Evolutionary conservation across 1,284 basidiomycete species (phyloP).

Genomic region (Irpex sp.): DNA sequence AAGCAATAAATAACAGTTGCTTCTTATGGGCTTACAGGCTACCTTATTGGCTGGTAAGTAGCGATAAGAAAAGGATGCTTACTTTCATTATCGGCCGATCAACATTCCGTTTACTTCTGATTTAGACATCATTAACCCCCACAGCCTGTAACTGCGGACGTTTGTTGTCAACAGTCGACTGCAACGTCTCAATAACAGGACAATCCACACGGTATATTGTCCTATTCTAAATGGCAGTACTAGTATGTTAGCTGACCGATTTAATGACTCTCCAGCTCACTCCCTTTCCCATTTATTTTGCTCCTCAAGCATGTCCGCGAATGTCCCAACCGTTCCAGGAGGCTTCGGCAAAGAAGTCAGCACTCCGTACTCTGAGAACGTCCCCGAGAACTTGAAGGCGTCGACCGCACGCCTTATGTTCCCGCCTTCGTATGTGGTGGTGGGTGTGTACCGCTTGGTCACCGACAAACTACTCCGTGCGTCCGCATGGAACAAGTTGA

Average conservation of each 20-base stretch:
- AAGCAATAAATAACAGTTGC: too few relatives aligned
- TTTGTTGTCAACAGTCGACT: too few relatives aligned
- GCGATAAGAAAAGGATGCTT: too few relatives aligned
- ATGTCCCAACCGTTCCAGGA: constrained; percentile 14
- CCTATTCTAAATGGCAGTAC: neutral
- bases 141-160: too few relatives aligned
- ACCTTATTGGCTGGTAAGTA: too few relatives aligned
- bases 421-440: constrained; percentile 70
- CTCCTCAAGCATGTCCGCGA: constrained; percentile 1
- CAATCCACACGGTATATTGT: neutral
- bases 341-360: constrained; percentile 15
- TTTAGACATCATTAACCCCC: too few relatives aligned
- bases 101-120: too few relatives aligned
- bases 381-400: constrained; percentile 44
- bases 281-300: neutral
- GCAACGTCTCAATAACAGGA: too few relatives aligned
- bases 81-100: too few relatives aligned
- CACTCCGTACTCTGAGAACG: constrained; percentile 23
- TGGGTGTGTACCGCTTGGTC: constrained; percentile 70
- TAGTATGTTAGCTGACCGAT: too few relatives aligned
- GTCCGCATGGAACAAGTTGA: constrained; percentile 76
- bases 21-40: too few relatives aligned
- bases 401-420: constrained; percentile 61
- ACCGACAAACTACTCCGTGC: constrained; percentile 61
- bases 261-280: too few relatives aligned